Percentiles rank a stretch among this genome's conserved stretches.
phyloP scores from a whole-genome alignment of 2,329 filamentous ascomycete genomes.

The Nothophaeocryptopus gaeumannii region DNA sequence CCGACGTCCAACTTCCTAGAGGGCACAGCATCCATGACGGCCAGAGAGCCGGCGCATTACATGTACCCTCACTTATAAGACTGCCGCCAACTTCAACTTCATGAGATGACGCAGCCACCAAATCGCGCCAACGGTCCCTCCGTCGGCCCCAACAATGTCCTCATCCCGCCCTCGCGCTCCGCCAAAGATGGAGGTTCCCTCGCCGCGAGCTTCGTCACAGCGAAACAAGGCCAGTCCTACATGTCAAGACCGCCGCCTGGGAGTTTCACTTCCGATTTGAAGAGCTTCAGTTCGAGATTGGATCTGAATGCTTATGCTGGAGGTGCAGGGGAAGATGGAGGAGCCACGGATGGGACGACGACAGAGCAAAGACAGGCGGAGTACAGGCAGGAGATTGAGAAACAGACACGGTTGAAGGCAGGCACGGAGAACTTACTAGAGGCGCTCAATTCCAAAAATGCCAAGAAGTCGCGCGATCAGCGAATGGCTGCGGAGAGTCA shows the following conservation, averaged over 20 bases:
- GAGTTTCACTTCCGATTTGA: slow-evolving; percentile 86
- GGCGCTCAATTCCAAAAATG: slow-evolving; percentile 88
- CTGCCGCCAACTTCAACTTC: no score
- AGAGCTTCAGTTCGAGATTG: slow-evolving; percentile 65
- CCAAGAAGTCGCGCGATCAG: slow-evolving; percentile 82
- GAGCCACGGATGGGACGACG: slow-evolving; percentile 54
- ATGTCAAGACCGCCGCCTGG: slow-evolving; percentile 64
- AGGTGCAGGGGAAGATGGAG: slow-evolving; percentile 54
- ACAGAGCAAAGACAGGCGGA: slow-evolving; percentile 72
- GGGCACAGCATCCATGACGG: slow-evolving; percentile 19
- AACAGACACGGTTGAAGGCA: slow-evolving; percentile 96
- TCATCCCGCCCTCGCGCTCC: slow-evolving; percentile 44
- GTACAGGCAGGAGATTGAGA: slow-evolving; percentile 81
- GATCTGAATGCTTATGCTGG: slow-evolving; percentile 59
- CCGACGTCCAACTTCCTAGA: slow-evolving; percentile 20
- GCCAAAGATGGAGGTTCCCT: slow-evolving; percentile 56
- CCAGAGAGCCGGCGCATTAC: slow-evolving; percentile 15
- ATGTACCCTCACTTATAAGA: no score
- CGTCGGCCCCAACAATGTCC: slow-evolving; percentile 29
- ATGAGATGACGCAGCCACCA: slow-evolving; percentile 27
- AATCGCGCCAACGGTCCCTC: slow-evolving; percentile 33
- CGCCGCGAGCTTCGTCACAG: slow-evolving; percentile 57
- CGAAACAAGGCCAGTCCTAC: slow-evolving; percentile 56
- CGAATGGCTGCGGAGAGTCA: slow-evolving; percentile 67
- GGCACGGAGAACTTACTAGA: slow-evolving; percentile 98